phyloP scores from a whole-genome alignment of 192 early-diverging fungal species.

The Podila horticola region DNA sequence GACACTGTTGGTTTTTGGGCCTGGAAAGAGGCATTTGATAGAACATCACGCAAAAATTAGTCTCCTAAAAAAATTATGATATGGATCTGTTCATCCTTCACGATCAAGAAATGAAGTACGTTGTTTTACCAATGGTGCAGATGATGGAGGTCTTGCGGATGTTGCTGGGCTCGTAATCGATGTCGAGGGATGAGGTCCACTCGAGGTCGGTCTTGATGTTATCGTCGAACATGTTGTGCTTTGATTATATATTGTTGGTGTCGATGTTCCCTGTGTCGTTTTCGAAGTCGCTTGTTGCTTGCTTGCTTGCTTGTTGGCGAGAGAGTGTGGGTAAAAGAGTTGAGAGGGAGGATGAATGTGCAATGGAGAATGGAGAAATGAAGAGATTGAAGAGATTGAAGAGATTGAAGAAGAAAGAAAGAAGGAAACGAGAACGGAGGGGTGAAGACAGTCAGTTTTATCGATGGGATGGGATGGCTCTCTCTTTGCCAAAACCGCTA shows the following conservation, averaged over 20 bases:
- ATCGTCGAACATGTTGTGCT: slow-evolving; percentile 34
- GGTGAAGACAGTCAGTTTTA: not conserved
- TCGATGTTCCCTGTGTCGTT: not conserved
- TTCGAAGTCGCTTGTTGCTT: not conserved
- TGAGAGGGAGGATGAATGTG: not conserved
- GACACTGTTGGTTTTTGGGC: slow-evolving; percentile 80
- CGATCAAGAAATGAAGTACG: no score
- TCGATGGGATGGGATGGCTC: not conserved
- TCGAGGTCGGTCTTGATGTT: slow-evolving; percentile 71
- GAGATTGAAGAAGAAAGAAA: not conserved
- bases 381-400: not conserved
- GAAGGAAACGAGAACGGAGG: not conserved
- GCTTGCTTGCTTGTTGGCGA: not conserved
- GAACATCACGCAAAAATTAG: not conserved
- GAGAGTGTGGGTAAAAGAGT: not conserved
- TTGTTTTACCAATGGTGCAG: slow-evolving; percentile 74
- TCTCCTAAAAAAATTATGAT: no score
- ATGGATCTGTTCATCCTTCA: no score
- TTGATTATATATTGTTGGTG: not conserved
- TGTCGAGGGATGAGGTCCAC: slow-evolving; percentile 78
- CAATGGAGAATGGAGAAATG: slow-evolving; percentile 1
- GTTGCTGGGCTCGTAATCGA: slow-evolving; percentile 64
- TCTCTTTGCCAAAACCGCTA: no score
- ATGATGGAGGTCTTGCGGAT: slow-evolving; percentile 88
- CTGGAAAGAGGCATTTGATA: slow-evolving; percentile 30